Percentiles rank a stretch among this genome's conserved stretches.
These are phyloP conservation scores for Cladosporium halotolerans DNA, from an alignment of 2,329 filamentous ascomycete species.

Conservation along the genomic window DNA sequence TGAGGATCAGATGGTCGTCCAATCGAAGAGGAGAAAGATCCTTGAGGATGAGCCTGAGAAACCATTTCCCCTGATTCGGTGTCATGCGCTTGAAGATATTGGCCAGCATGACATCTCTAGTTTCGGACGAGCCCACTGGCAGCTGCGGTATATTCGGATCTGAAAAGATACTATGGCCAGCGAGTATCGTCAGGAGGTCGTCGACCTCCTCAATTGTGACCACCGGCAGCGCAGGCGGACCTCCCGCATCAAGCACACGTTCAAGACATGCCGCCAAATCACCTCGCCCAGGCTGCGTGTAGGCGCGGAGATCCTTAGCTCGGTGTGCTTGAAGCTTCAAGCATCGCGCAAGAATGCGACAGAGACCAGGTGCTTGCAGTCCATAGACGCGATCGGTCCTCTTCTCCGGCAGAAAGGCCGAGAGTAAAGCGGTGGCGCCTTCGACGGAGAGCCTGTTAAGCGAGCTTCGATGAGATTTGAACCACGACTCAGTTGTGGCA, in stretches of 20 bases:
- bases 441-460: constrained; percentile 55
- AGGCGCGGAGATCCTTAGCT: constrained; percentile 55
- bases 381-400: constrained; percentile 73
- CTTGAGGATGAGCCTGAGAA: constrained; percentile 74
- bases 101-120: constrained; percentile 45
- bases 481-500: constrained; percentile 59
- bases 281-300: constrained; percentile 51
- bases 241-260: constrained; percentile 56
- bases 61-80: constrained; percentile 76
- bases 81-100: constrained; percentile 54
- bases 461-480: constrained; percentile 52
- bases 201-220: constrained; percentile 72
- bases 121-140: constrained; percentile 20
- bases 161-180: constrained; percentile 64
- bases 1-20: constrained; percentile 51
- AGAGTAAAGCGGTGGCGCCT: constrained; percentile 58
- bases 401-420: constrained; percentile 68
- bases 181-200: constrained; percentile 56
- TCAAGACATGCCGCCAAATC: constrained; percentile 71
- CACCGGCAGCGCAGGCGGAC: constrained; percentile 24
- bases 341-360: constrained; percentile 60
- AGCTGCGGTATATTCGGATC: constrained; percentile 49
- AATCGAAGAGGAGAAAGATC: constrained; percentile 62
- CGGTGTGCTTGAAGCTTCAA: constrained; percentile 60
- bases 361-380: constrained; percentile 56